Evolutionary conservation across 208 protist species (phyloP), one percentile per base, ranked within the genome.

Genomic region (Leishmania arabica): DNA sequence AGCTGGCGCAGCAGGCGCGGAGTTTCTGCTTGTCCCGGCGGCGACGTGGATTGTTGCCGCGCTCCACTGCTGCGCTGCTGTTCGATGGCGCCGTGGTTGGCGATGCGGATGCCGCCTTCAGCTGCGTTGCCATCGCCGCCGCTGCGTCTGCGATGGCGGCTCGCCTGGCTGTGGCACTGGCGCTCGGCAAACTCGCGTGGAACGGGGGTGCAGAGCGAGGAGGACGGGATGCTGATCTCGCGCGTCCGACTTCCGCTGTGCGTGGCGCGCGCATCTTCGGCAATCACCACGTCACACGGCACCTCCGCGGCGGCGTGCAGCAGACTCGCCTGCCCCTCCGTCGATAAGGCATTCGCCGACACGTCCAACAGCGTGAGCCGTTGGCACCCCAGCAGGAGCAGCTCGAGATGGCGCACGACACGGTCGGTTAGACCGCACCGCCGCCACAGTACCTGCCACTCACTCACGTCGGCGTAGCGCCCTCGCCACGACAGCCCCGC

Each of bases 341-440:
- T 75, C 3, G 84, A 78, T 54, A 93, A 90, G 47, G 51, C 21
- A 51, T 93, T 93, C 1, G 49, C 60, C 0, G 83, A 84, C 5
- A 93, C 40, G 66, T 90, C 90, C 31, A 93, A 68, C 40, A 81
- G 70, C 2, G 88, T 80, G 31, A 93, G 84, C 31, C 80, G 79
- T 49, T 83, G 64, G 42, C 88, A 93, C 19, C 79, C 77, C 24
- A 84, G 62, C 27, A 93, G 66, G 13, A 96, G 86, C 70, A 96
- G 74, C 31, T 54, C 78, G 7, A 96, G 69, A 74, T 96, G 93
- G 17, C 68, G 75, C 66, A 91, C 69, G 3, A 76, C 79, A 40
- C 80, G 78, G 69, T 94, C 93, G 37, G 90, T 93, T 47, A 94
- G 86, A 2, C 64, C 68, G 71, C 93, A 94, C 13, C 79, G 56